Evolutionary conservation across 2,329 filamentous ascomycete species (phyloP).

Genomic region (Venturia carpophila): DNA sequence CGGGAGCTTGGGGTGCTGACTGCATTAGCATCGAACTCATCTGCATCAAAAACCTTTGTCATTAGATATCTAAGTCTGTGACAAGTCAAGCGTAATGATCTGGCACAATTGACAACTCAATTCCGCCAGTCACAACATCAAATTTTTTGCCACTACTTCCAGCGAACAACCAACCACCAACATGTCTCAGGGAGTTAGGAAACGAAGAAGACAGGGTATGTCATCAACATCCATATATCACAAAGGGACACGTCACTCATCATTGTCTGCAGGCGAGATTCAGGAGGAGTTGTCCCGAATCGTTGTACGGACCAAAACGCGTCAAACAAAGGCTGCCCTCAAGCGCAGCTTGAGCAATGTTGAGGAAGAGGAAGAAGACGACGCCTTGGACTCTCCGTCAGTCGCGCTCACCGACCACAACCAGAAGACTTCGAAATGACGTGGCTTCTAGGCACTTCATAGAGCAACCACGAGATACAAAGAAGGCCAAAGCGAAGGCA

Average conservation of each 20-base stretch:
- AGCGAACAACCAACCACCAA: not conserved
- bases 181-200: not conserved
- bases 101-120: too few relatives aligned
- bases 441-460: not conserved
- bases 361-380: not conserved
- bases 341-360: constrained; percentile 6
- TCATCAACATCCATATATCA: not conserved
- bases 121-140: not conserved
- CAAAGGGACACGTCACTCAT: not conserved
- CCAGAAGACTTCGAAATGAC: not conserved
- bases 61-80: too few relatives aligned
- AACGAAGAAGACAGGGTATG: not conserved
- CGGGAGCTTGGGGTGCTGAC: too few relatives aligned
- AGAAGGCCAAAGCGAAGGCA: not conserved
- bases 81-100: too few relatives aligned
- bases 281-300: not conserved
- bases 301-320: not conserved
- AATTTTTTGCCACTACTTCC: not conserved
- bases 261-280: not conserved
- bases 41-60: too few relatives aligned
- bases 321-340: not conserved
- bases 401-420: not conserved
- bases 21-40: too few relatives aligned
- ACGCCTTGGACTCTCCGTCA: not conserved
- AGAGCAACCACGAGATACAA: not conserved